Conservation (phyloP, 306 rosid species). For the Canavalia ensiformis region DNA sequence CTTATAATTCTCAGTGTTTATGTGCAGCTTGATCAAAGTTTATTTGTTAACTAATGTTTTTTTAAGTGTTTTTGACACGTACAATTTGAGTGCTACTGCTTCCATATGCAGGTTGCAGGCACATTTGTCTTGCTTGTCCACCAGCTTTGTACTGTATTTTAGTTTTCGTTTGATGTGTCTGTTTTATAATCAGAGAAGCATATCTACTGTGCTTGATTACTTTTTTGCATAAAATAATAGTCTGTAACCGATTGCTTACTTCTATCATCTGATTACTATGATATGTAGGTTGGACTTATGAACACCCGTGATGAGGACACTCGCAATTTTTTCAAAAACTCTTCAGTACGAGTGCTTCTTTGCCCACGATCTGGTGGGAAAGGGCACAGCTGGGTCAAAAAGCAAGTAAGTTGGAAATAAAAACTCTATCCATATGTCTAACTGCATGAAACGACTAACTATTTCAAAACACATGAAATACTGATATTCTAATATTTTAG, state of each 20-base stretch:
- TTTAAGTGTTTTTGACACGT: neutral
- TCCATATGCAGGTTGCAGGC: too few relatives aligned
- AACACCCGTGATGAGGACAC: constrained; percentile 81
- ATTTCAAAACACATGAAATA: neutral
- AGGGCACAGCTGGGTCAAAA: constrained; percentile 75
- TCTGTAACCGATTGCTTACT: constrained; percentile 5
- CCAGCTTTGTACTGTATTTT: neutral
- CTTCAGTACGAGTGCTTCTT: constrained; percentile 81
- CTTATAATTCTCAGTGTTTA: neutral
- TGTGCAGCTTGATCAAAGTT: constrained; percentile 1
- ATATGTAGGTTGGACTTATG: constrained; percentile 77
- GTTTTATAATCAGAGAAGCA: constrained; percentile 8
- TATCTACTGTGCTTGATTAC: constrained; percentile 15
- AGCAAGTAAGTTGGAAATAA: constrained; percentile 56
- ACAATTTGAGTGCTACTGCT: neutral
- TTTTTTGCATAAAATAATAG: constrained; percentile 38
- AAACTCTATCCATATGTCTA: neutral
- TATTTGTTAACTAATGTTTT: neutral
- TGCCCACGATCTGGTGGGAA: constrained; percentile 85
- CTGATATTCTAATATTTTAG: constrained; percentile 1
- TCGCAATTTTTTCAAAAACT: constrained; percentile 81
- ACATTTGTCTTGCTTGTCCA: too few relatives aligned
- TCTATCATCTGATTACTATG: constrained; percentile 26
- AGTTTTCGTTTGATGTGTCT: constrained; percentile 19
- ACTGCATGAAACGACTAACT: constrained; percentile 1